Conservation (phyloP, 2,329 filamentous ascomycete species). For the Teratosphaeria nubilosa region DNA sequence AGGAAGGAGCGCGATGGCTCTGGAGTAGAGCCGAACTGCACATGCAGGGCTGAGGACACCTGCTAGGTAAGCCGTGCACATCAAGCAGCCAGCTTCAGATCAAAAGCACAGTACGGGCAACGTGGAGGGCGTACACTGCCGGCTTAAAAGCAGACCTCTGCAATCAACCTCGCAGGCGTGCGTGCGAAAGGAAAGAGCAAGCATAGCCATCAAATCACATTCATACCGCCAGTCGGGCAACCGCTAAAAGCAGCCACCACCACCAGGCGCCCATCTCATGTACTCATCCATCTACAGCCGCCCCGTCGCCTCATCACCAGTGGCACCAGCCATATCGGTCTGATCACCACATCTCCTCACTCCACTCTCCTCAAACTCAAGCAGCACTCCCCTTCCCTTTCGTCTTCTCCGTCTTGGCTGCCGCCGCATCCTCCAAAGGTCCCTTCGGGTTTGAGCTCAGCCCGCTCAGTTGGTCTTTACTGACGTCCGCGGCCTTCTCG, state of each 20-base stretch:
- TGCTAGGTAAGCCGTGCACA: too few species aligned
- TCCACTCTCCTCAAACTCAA: not conserved
- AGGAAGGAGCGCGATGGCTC: too few species aligned
- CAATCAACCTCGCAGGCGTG: not conserved
- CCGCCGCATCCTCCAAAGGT: constrained; percentile 49
- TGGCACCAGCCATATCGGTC: not conserved
- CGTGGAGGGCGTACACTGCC: too few species aligned
- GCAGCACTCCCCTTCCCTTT: not conserved
- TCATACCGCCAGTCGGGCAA: not conserved
- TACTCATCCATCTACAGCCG: not conserved
- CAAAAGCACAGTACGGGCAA: too few species aligned
- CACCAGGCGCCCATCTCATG: not conserved
- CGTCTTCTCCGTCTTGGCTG: constrained; percentile 51
- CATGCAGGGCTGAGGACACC: too few species aligned
- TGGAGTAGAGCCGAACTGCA: too few species aligned
- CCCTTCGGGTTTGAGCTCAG: constrained; percentile 58
- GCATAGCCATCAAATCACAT: not conserved
- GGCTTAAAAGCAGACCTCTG: not conserved
- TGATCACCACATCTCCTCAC: not conserved
- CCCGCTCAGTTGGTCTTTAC: constrained; percentile 43
- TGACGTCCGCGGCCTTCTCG: constrained; percentile 41
- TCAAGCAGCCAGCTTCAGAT: too few species aligned
- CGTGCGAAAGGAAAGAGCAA: not conserved
- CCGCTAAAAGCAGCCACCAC: not conserved
- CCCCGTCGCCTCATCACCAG: not conserved